A percentile compares a stretch with the other conserved stretches of the same genome.
phyloP scores from a whole-genome alignment of 2,329 filamentous ascomycete species.

The Monosporascus sp. region DNA sequence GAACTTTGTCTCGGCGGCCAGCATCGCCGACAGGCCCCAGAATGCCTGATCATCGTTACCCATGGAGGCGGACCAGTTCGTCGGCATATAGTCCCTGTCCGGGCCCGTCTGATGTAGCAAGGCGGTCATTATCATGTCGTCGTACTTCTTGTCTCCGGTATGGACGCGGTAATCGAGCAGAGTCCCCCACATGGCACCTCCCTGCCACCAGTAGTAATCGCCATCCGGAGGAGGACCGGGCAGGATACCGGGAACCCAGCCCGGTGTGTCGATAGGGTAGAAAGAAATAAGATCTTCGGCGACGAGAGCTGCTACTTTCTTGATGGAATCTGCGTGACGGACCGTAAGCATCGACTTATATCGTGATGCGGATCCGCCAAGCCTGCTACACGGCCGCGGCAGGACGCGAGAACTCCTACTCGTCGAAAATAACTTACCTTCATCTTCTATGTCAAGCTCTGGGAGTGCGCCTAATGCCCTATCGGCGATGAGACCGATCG shows the following conservation, averaged over 20 bases:
- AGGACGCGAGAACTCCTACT: too few relatives aligned
- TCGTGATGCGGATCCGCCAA: too few relatives aligned
- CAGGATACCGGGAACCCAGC: slow-evolving; percentile 50
- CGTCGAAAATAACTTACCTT: slow-evolving; percentile 3
- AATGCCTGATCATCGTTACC: slow-evolving; percentile 70
- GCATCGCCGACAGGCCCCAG: slow-evolving; percentile 64
- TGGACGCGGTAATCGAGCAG: slow-evolving; percentile 66
- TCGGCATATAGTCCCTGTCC: slow-evolving; percentile 52
- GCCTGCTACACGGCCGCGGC: too few relatives aligned
- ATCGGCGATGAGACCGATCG: slow-evolving; percentile 7
- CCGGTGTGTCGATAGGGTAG: slow-evolving; percentile 46
- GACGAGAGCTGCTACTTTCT: slow-evolving; percentile 38
- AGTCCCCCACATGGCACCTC: slow-evolving; percentile 62
- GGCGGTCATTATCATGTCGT: slow-evolving; percentile 50
- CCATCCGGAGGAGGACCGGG: slow-evolving; percentile 50
- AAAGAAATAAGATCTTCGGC: slow-evolving; percentile 46
- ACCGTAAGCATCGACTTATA: neutral
- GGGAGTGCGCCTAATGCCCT: slow-evolving; percentile 7
- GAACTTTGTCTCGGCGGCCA: slow-evolving; percentile 60
- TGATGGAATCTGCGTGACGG: slow-evolving; percentile 37
- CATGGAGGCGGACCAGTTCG: slow-evolving; percentile 51
- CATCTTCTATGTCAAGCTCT: slow-evolving; percentile 10
- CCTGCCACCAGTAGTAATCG: slow-evolving; percentile 72
- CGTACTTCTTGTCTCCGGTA: slow-evolving; percentile 60
- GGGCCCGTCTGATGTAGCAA: slow-evolving; percentile 56